phyloP scores from a whole-genome alignment of 495 filamentous ascomycete genomes.

The Tuber brumale region DNA sequence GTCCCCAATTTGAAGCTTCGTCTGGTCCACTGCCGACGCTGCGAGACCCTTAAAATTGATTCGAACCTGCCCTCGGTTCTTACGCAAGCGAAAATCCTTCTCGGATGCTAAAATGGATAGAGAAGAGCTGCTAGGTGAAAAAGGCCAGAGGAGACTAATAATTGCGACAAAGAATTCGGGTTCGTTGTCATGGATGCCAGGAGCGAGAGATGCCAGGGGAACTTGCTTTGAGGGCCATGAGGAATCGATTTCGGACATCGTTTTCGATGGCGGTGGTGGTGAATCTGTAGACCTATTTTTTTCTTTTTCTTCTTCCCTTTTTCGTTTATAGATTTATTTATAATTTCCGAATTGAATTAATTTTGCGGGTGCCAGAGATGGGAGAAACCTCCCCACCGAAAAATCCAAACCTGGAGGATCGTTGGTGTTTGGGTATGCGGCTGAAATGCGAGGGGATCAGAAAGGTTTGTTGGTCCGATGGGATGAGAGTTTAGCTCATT shows the following conservation, averaged over 20 bases:
- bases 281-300: not conserved
- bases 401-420: not conserved
- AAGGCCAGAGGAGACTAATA: slow-evolving; percentile 87
- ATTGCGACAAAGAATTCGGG: slow-evolving; percentile 53
- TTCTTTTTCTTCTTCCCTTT: not conserved
- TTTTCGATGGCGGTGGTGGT: slow-evolving; percentile 16
- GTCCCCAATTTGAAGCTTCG: slow-evolving; percentile 68
- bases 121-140: slow-evolving; percentile 64
- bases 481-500: not conserved
- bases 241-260: slow-evolving; percentile 39
- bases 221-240: slow-evolving; percentile 34
- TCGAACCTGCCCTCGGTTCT: slow-evolving; percentile 72
- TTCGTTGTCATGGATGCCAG: slow-evolving; percentile 5
- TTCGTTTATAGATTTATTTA: not conserved
- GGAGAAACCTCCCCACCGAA: not conserved
- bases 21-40: slow-evolving; percentile 61
- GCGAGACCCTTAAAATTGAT: slow-evolving; percentile 65
- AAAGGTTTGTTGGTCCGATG: not conserved
- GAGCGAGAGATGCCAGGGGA: slow-evolving; percentile 30
- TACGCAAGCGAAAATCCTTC: slow-evolving; percentile 76
- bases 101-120: slow-evolving; percentile 75
- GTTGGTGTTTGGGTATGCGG: slow-evolving; percentile 3
- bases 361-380: not conserved
- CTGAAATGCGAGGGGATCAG: slow-evolving; percentile 2
- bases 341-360: not conserved